Evolutionary conservation across 441 rosid species (phyloP).

Genomic region (Eugenia klotzschiana): DNA sequence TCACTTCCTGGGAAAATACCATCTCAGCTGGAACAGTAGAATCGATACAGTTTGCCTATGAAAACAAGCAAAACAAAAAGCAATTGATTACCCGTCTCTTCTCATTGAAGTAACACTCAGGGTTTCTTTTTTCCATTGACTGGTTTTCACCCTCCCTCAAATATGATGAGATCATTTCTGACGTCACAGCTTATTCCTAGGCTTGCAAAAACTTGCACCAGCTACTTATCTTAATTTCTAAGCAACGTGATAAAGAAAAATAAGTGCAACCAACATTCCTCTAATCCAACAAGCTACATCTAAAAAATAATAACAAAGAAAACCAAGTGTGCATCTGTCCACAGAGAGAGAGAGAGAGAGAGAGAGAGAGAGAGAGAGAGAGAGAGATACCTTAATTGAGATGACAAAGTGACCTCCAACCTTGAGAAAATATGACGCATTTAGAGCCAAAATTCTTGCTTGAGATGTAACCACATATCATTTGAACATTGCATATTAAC

Average conservation of each 20-base stretch:
- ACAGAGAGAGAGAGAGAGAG: neutral
- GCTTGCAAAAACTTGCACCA: neutral
- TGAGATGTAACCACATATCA: constrained; percentile 9
- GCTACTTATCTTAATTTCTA: neutral
- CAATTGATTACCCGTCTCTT: neutral
- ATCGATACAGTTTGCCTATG: constrained; percentile 36
- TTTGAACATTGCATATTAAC: neutral
- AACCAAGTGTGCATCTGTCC: neutral
- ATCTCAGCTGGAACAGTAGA: constrained; percentile 71
- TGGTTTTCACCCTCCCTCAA: neutral
- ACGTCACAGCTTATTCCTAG: neutral
- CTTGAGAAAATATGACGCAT: constrained; percentile 73
- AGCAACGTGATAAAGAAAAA: neutral
- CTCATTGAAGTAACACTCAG: neutral
- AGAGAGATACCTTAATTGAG: constrained; percentile 60
- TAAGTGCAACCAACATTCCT: neutral
- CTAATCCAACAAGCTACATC: neutral
- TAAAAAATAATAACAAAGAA: neutral
- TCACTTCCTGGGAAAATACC: constrained; percentile 71
- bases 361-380: neutral
- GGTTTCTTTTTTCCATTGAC: neutral
- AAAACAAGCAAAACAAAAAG: neutral
- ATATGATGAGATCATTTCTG: neutral
- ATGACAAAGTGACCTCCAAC: constrained; percentile 92
- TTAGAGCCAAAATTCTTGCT: constrained; percentile 89